Evolutionary conservation across 2,329 filamentous ascomycete genomes (phyloP).

Genomic region (Colletotrichum eremochloae): DNA sequence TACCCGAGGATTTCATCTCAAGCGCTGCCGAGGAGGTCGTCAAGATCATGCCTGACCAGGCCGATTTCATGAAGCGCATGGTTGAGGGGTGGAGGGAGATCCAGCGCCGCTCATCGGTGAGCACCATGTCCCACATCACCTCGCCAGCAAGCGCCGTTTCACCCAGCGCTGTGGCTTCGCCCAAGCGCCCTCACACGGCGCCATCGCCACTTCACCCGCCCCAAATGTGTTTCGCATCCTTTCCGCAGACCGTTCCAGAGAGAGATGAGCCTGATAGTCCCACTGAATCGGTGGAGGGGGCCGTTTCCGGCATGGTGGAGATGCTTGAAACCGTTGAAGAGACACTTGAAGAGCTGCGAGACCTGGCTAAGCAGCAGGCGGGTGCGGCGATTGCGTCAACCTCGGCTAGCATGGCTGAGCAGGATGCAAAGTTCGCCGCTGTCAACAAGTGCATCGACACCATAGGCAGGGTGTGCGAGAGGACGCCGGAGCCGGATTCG

Average conservation of each 20-base stretch:
- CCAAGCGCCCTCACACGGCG: constrained; percentile 32
- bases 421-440: constrained; percentile 24
- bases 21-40: constrained; percentile 39
- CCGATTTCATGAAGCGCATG: constrained; percentile 38
- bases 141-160: neutral
- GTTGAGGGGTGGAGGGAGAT: constrained; percentile 38
- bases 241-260: constrained; percentile 27
- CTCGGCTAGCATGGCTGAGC: neutral
- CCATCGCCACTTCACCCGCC: constrained; percentile 22
- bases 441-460: constrained; percentile 36
- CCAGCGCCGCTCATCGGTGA: constrained; percentile 26
- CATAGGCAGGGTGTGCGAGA: constrained; percentile 29
- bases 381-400: constrained; percentile 16
- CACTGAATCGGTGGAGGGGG: constrained; percentile 17
- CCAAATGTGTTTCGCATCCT: constrained; percentile 30
- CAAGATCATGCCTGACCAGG: constrained; percentile 39
- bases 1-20: constrained; percentile 27
- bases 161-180: neutral
- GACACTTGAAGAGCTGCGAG: constrained; percentile 32
- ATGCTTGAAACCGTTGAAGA: constrained; percentile 19
- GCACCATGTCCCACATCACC: constrained; percentile 5
- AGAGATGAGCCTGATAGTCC: constrained; percentile 25
- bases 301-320: constrained; percentile 3
- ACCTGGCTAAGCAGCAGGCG: constrained; percentile 26
- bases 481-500: constrained; percentile 13